Evolutionary conservation across 139 green algal species (phyloP).

Genomic region (Coccomyxa sp.): DNA sequence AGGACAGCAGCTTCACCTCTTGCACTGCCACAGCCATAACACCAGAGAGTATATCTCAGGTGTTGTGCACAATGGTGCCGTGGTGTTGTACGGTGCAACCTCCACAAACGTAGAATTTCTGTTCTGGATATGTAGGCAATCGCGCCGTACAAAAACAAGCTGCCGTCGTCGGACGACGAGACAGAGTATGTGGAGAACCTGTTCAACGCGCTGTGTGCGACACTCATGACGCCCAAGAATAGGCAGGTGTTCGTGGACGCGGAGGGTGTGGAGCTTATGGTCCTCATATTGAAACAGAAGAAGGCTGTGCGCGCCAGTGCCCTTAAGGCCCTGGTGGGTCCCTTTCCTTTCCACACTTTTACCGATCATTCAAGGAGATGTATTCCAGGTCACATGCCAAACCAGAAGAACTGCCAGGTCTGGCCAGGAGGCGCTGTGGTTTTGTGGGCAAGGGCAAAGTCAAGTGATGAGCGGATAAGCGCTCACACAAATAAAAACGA

Average conservation of each 20-base stretch:
- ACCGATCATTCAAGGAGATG: background rate
- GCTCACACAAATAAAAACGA: too few relatives aligned
- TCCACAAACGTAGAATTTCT: too few relatives aligned
- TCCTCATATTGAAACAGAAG: constrained; percentile 82
- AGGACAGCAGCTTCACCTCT: constrained; percentile 2
- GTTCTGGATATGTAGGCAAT: background rate
- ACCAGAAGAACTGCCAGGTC: too few relatives aligned
- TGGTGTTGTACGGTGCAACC: too few relatives aligned
- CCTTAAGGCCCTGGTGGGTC: constrained; percentile 62
- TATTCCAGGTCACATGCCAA: too few relatives aligned
- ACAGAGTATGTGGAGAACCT: constrained; percentile 86
- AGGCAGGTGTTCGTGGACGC: constrained; percentile 38
- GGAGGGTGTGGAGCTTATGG: constrained; percentile 85
- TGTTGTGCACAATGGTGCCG: too few relatives aligned
- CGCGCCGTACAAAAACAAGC: constrained; percentile 6
- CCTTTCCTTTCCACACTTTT: background rate
- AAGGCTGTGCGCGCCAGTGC: constrained; percentile 57
- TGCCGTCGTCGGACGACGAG: constrained; percentile 55
- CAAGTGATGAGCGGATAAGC: too few relatives aligned
- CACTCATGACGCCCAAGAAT: constrained; percentile 62
- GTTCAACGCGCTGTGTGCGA: constrained; percentile 82
- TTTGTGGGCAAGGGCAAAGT: too few relatives aligned
- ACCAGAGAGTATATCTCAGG: too few relatives aligned
- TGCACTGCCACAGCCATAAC: background rate
- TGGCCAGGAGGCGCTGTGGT: too few relatives aligned